Conservation (phyloP, 179 eudicot genomes). For the Silene coronaria region DNA sequence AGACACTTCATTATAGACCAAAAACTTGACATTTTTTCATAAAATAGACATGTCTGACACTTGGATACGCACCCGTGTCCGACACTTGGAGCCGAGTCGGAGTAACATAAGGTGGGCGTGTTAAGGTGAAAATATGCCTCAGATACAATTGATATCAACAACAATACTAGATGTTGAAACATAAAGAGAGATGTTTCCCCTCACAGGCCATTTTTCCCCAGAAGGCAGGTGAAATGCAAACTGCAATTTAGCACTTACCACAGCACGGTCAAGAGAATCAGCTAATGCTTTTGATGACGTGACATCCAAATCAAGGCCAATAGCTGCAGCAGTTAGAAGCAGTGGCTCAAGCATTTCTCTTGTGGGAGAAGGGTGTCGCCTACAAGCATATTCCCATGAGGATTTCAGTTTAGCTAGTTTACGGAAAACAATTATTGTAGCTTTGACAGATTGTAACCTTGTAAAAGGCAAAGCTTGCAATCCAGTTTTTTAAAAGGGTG, state of each 20-base stretch:
- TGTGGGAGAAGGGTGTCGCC: constrained; percentile 97
- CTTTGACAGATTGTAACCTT: background rate
- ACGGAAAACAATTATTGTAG: background rate
- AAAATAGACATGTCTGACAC: too few species aligned
- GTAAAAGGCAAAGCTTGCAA: constrained; percentile 3
- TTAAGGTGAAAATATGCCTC: background rate
- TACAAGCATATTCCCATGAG: constrained; percentile 25
- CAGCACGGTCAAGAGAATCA: constrained; percentile 90
- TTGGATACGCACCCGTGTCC: too few species aligned
- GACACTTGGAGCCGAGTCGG: too few species aligned
- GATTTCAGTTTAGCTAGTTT: background rate
- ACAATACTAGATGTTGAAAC: background rate
- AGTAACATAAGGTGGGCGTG: too few species aligned
- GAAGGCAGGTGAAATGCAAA: background rate
- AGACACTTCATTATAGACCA: too few species aligned
- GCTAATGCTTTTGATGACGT: constrained; percentile 91
- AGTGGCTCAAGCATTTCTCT: constrained; percentile 97
- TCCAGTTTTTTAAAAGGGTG: background rate
- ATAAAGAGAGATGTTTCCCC: too few species aligned
- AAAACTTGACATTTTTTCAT: too few species aligned
- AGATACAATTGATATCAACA: background rate
- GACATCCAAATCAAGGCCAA: constrained; percentile 79
- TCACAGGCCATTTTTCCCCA: background rate
- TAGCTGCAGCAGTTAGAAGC: constrained; percentile 80
- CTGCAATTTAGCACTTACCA: constrained; percentile 39